Conservation (phyloP, 495 filamentous ascomycete species). For the Penicillium malachiteum region DNA sequence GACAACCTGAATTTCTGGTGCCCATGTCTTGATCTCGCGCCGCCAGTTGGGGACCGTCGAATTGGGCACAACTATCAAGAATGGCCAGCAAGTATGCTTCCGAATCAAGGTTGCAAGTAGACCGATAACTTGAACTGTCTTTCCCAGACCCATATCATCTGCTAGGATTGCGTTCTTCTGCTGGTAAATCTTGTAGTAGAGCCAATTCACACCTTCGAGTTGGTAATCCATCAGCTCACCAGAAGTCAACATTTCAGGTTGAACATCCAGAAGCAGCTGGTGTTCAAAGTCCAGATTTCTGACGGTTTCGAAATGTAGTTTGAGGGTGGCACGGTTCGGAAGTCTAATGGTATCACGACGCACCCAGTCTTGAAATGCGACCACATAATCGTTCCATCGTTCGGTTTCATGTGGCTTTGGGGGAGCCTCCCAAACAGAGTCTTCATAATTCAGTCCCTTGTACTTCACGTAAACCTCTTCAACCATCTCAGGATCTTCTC, state of each 20-base stretch:
- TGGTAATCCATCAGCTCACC: conserved; percentile 94
- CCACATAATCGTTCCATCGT: conserved; percentile 76
- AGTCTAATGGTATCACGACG: conserved; percentile 67
- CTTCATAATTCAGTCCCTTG: conserved; percentile 92
- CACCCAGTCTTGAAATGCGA: conserved; percentile 83
- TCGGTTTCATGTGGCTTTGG: conserved; percentile 65
- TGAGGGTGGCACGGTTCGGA: conserved; percentile 51
- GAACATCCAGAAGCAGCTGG: conserved; percentile 64
- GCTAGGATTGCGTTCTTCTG: conserved; percentile 89
- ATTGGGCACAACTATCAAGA: conserved; percentile 90
- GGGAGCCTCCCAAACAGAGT: conserved; percentile 83
- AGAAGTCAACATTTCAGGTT: conserved; percentile 70
- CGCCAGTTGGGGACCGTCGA: conserved; percentile 96
- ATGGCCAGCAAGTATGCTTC: conserved; percentile 84
- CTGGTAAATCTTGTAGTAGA: conserved; percentile 85
- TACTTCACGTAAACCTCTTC: conserved; percentile 76
- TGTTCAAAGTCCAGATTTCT: conserved; percentile 63
- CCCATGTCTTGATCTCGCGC: conserved; percentile 93
- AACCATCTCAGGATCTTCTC: conserved; percentile 47
- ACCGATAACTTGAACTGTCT: conserved; percentile 92
- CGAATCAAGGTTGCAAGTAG: conserved; percentile 76
- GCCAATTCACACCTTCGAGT: conserved; percentile 91
- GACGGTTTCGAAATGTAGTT: conserved; percentile 59
- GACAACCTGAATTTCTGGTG: conserved; percentile 79
- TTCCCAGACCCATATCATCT: conserved; percentile 98